Percentiles rank a stretch among this genome's conserved stretches.
phyloP scores from a whole-genome alignment of 805 yeast genomes.

The Saturnispora quitensis region DNA sequence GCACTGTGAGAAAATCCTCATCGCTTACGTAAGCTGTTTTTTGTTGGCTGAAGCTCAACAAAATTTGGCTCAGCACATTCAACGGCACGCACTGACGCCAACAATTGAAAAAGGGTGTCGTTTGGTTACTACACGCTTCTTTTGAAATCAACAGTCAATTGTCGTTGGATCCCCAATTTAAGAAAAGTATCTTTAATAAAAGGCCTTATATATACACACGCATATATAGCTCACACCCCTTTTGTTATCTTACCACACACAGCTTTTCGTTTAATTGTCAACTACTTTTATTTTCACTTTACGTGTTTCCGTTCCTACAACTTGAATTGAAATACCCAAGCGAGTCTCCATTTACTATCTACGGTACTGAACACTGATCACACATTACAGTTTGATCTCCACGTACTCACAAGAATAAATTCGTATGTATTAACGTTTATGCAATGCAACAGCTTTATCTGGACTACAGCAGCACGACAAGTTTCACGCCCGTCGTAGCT shows the following conservation, averaged over 20 bases:
- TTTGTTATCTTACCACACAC: not conserved
- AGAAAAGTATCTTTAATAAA: not conserved
- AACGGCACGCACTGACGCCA: not conserved
- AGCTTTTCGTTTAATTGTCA: not conserved
- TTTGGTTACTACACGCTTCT: not conserved
- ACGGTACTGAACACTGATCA: not conserved
- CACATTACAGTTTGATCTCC: not conserved
- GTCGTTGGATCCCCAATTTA: not conserved
- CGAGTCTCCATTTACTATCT: not conserved
- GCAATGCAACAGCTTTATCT: not conserved
- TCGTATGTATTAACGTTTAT: not conserved
- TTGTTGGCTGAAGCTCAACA: constrained; percentile 1
- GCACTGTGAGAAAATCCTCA: not conserved
- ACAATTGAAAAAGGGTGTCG: not conserved
- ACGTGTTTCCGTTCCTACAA: not conserved
- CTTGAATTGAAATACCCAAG: not conserved
- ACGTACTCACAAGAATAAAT: not conserved
- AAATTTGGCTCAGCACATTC: not conserved
- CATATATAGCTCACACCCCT: not conserved
- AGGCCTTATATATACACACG: not conserved
- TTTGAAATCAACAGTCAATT: not conserved
- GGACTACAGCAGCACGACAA: no score
- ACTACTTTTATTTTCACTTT: not conserved
- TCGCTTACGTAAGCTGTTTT: not conserved
- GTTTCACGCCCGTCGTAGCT: no score